Conservation (phyloP, 192 early-diverging fungal genomes). For the Umbelopsis sp. region DNA sequence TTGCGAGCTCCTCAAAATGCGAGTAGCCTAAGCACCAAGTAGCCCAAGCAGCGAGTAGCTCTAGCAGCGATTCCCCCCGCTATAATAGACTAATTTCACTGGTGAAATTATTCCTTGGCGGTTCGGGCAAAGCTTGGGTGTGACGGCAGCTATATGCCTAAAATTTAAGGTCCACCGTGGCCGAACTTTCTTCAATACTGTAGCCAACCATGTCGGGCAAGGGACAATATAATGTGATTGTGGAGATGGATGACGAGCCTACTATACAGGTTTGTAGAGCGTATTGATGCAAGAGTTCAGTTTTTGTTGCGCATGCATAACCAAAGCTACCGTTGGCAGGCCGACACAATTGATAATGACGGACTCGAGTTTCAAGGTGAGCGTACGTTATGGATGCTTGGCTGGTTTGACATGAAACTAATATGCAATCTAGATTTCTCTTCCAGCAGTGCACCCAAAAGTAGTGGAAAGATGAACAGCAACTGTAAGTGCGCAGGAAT, state of each 20-base stretch:
- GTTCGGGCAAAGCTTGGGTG: no score
- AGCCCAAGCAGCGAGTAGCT: no score
- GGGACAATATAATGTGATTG: slow-evolving; percentile 48
- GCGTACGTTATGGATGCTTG: background rate
- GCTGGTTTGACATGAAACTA: background rate
- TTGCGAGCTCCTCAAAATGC: no score
- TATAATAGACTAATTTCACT: no score
- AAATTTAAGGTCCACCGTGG: background rate
- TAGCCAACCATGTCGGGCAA: slow-evolving; percentile 33
- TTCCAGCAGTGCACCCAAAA: slow-evolving; percentile 25
- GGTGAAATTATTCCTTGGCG: no score
- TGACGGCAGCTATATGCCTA: no score
- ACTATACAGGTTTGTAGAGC: slow-evolving; percentile 24
- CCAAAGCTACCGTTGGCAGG: slow-evolving; percentile 5
- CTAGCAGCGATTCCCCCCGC: no score
- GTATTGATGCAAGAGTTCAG: background rate
- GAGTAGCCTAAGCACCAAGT: no score
- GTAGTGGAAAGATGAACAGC: slow-evolving; percentile 19
- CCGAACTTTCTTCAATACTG: background rate
- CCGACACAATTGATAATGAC: slow-evolving; percentile 43
- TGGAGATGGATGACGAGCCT: slow-evolving; percentile 47
- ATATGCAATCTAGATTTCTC: slow-evolving; percentile 3
- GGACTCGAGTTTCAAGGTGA: slow-evolving; percentile 52
- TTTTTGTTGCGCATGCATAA: background rate
- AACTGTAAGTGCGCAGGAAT: background rate